Base-by-base conservation (phyloP, 1,284 basidiomycete genomes). In the Marasmius tenuissimus region DNA sequence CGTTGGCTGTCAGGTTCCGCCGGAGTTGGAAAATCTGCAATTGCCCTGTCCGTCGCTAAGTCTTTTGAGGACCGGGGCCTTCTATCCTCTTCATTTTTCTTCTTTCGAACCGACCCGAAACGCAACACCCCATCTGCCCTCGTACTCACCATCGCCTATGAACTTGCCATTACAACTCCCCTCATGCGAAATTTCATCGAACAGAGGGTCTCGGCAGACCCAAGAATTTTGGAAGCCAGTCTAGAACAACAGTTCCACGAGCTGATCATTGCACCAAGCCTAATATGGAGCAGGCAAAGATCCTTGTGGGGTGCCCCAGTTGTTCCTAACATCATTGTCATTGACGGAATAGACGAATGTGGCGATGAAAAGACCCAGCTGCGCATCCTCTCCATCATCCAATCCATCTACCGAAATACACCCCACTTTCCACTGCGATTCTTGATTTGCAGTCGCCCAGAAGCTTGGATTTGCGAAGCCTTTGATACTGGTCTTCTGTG, bases 381-480 rank as follows among this genome's bases (percentile, higher is more conserved):
- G 10, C 59, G 42, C 2, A 35, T 60, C 34, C 42, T 60, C 12
- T 35, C 33, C 33, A 54, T 38, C 11, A 54, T 54, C 3, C n/a
- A 18, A 16, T 37, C 52, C 6, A 4, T 34, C 18, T 38, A 11
- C 14, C 35, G 12, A 1, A 4, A 38, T 11, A 2, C 2, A 14
- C 16, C 5, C 16, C n/a, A 38, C 5, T 37, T 70, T 0, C 70
- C 70, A 4, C 61, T 72, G 5, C 67, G 66, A 53, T 68, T 71
- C 58, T 66, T 73, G 57, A 66, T 73, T 18, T 64, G 67, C 8
- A 67, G 67, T 27, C 63, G 68, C 7, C 70, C 70, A 5, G 70
- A 71, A 51, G 65, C 69, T 0, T 67, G 67, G 45, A 70, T 73
- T 39, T 61, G 66, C 3, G 66, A 38, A 18, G 57, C 35, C 1